These are phyloP conservation scores for Globisporangium spiculum DNA, from an alignment of 352 stramenopile species.

Conservation along the genomic window DNA sequence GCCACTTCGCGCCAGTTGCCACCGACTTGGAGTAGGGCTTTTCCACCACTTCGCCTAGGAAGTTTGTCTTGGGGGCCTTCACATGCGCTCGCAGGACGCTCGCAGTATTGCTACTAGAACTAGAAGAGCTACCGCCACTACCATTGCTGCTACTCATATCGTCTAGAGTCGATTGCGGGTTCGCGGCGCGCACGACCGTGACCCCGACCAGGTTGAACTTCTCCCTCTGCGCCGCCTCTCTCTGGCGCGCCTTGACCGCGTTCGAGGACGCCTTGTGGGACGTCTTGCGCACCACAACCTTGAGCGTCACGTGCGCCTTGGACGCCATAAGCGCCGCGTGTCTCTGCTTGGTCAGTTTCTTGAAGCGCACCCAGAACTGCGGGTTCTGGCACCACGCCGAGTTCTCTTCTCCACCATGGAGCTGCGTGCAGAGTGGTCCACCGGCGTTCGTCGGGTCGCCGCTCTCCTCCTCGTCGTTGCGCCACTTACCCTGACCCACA, in stretches of 20 bases:
- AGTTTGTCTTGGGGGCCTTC: constrained; percentile 65
- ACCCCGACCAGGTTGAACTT: constrained; percentile 60
- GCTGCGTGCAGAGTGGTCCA: constrained; percentile 59
- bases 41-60: constrained; percentile 59
- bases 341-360: constrained; percentile 21
- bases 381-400: constrained; percentile 84
- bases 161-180: background rate
- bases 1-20: constrained; percentile 5
- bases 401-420: constrained; percentile 50
- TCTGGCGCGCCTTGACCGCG: constrained; percentile 44
- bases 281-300: constrained; percentile 70
- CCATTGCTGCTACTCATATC: background rate
- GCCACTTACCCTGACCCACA: constrained; percentile 66
- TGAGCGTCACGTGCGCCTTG: constrained; percentile 58
- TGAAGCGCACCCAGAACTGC: constrained; percentile 80
- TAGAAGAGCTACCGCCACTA: background rate
- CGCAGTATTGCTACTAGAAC: constrained; percentile 20
- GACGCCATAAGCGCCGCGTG: constrained; percentile 29
- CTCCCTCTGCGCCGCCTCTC: constrained; percentile 51
- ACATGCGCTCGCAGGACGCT: constrained; percentile 38
- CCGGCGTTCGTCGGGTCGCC: constrained; percentile 65
- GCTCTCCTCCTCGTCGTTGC: constrained; percentile 42
- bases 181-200: constrained; percentile 40
- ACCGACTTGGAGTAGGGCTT: constrained; percentile 37
- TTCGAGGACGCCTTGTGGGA: constrained; percentile 39